These are phyloP conservation scores for Purpureocillium takamizusanense DNA, from an alignment of 2,329 filamentous ascomycete species.

Conservation along the genomic window DNA sequence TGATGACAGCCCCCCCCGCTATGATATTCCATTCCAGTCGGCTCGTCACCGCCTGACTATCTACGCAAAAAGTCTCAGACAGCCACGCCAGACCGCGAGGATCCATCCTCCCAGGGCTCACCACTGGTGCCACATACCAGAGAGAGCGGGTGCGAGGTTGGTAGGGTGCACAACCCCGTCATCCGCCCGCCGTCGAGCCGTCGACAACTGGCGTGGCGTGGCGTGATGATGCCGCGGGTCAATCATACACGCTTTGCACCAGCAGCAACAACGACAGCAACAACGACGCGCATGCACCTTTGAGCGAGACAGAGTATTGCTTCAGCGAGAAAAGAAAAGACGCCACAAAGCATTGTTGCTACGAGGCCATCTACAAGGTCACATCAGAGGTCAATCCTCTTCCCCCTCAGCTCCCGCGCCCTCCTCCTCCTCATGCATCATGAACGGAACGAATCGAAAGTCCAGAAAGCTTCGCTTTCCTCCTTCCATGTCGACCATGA, in stretches of 20 bases:
- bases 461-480: constrained; percentile 66
- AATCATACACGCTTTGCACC: too few relatives aligned
- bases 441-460: constrained; percentile 71
- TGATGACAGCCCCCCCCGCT: not conserved
- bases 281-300: too few relatives aligned
- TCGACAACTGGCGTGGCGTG: too few relatives aligned
- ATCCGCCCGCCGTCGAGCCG: too few relatives aligned
- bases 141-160: not conserved
- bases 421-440: constrained; percentile 45
- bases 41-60: not conserved
- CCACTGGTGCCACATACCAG: too few relatives aligned
- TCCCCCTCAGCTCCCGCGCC: constrained; percentile 2
- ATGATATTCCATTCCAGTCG: not conserved
- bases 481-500: constrained; percentile 83
- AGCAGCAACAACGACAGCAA: too few relatives aligned
- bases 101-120: not conserved
- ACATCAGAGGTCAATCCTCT: constrained; percentile 1
- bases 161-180: not conserved
- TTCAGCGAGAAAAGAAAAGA: too few relatives aligned
- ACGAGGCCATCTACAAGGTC: not conserved
- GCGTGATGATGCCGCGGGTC: too few relatives aligned
- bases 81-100: not conserved
- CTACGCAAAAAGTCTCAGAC: not conserved
- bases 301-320: too few relatives aligned
- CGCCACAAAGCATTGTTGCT: not conserved